Evolutionary conservation across 2,329 filamentous ascomycete genomes (phyloP).

Genomic region (Biscogniauxia sp.): DNA sequence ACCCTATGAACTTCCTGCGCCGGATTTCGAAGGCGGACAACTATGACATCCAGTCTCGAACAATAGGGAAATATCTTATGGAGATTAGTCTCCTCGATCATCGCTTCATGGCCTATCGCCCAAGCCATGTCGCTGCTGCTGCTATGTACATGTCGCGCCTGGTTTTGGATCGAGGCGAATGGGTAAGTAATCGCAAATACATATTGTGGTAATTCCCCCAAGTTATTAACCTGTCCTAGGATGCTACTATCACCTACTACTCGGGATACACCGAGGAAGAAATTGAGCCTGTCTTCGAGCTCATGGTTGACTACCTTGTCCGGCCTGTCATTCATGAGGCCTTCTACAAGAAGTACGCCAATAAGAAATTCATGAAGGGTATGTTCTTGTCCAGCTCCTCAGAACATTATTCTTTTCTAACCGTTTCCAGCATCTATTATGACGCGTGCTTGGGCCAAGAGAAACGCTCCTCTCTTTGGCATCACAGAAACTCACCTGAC

Average conservation of each 20-base stretch:
- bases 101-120: constrained; percentile 84
- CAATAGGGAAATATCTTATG: constrained; percentile 94
- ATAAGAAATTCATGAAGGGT: constrained; percentile 99
- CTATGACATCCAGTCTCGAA: constrained; percentile 97
- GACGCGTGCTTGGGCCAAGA: constrained; percentile 90
- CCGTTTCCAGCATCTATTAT: constrained; percentile 73
- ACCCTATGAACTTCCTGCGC: constrained; percentile 99
- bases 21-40: constrained; percentile 99
- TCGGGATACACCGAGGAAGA: constrained; percentile 91
- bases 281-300: constrained; percentile 83
- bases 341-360: constrained; percentile 99
- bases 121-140: constrained; percentile 86
- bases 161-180: constrained; percentile 86
- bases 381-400: constrained; percentile 40
- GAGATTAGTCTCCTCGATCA: constrained; percentile 96
- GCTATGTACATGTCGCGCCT: constrained; percentile 93
- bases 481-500: constrained; percentile 49
- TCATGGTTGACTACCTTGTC: constrained; percentile 96
- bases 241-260: constrained; percentile 84
- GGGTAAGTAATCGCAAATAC: constrained; percentile 60
- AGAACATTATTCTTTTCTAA: constrained; percentile 14
- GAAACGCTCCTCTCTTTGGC: constrained; percentile 60
- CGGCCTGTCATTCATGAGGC: constrained; percentile 90
- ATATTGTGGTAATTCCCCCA: constrained; percentile 8
- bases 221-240: constrained; percentile 48